Conservation (phyloP, 2,329 filamentous ascomycete genomes). For the Calonectria ilicicola region DNA sequence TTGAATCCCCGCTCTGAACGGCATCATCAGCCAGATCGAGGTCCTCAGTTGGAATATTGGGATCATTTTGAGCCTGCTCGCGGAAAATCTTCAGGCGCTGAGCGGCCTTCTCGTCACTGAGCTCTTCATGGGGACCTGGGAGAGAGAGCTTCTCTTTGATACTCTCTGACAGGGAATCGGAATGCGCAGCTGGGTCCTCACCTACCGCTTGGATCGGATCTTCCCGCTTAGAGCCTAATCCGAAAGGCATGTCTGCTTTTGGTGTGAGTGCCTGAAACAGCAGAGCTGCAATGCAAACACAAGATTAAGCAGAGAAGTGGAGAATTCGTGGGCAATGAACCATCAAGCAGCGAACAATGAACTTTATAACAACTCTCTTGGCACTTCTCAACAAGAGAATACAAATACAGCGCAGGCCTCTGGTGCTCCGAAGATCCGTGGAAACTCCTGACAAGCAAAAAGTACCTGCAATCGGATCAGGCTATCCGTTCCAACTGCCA, state of each 20-base stretch:
- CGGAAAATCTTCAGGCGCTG: neutral
- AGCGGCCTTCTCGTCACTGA: neutral
- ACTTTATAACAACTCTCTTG: neutral
- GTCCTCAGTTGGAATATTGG: neutral
- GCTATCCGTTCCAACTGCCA: neutral
- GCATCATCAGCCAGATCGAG: neutral
- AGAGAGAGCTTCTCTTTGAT: neutral
- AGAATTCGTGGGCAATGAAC: neutral
- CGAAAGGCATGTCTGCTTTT: constrained; percentile 5
- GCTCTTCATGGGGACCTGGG: neutral
- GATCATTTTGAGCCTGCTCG: neutral
- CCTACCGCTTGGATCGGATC: constrained; percentile 1
- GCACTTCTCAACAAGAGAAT: neutral
- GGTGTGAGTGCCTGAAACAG: neutral
- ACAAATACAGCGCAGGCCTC: neutral
- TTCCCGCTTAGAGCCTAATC: neutral
- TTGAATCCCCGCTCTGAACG: neutral
- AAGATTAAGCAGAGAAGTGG: neutral
- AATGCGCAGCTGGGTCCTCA: neutral
- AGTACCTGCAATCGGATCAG: neutral
- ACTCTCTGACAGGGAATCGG: neutral
- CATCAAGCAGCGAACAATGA: neutral
- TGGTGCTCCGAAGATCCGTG: neutral
- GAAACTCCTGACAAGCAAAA: neutral
- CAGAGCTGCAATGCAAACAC: neutral